These are phyloP conservation scores for Pseudoturritis turrita DNA, from an alignment of 345 rosid species.

Conservation along the genomic window DNA sequence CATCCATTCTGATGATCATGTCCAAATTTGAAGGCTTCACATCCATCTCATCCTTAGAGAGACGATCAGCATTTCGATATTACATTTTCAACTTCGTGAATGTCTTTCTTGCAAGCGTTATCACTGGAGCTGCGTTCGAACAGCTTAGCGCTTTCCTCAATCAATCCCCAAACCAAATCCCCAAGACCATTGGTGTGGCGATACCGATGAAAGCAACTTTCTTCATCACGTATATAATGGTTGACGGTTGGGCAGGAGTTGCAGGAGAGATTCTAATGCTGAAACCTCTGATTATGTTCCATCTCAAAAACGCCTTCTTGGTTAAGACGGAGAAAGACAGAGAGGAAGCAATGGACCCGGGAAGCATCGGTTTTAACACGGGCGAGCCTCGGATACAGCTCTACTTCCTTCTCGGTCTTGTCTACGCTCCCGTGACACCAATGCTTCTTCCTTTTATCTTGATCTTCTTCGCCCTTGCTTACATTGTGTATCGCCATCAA, in stretches of 20 bases:
- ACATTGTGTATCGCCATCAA: conserved; percentile 88
- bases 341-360: conserved; percentile 93
- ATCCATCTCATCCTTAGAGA: conserved; percentile 72
- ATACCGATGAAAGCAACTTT: conserved; percentile 92
- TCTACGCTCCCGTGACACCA: conserved; percentile 89
- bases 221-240: conserved; percentile 96
- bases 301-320: conserved; percentile 83
- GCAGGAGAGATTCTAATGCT: conserved; percentile 87
- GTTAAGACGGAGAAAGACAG: conserved; percentile 97
- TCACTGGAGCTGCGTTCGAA: conserved; percentile 74
- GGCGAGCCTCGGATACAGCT: conserved; percentile 94
- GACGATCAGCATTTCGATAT: conserved; percentile 85
- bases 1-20: conserved; percentile 89
- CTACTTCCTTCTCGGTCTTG: conserved; percentile 88
- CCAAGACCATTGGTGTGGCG: conserved; percentile 78
- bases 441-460: conserved; percentile 82
- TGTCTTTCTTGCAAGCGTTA: conserved; percentile 77
- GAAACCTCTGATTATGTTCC: conserved; percentile 78
- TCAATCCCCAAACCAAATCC: conserved; percentile 65
- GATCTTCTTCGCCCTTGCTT: conserved; percentile 79
- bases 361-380: conserved; percentile 81
- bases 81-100: conserved; percentile 83
- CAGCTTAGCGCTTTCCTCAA: conserved; percentile 66
- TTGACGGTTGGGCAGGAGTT: conserved; percentile 98
- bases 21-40: conserved; percentile 89